These are phyloP conservation scores for Rubia peregrina DNA, from an alignment of 305 asterid species.

Conservation along the genomic window DNA sequence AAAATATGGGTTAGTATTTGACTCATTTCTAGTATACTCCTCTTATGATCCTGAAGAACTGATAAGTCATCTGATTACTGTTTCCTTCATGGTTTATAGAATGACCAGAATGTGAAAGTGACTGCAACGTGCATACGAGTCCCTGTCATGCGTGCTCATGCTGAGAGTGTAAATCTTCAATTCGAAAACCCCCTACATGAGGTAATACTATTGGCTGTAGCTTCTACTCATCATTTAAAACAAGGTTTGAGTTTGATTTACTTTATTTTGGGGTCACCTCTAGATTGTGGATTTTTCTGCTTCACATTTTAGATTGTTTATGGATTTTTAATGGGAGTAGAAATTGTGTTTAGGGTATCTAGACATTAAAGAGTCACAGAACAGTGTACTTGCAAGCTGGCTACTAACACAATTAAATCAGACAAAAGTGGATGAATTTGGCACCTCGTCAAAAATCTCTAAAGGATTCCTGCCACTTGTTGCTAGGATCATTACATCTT, in stretches of 20 bases:
- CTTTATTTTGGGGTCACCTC: neutral
- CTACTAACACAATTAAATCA: neutral
- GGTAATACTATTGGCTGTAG: slow-evolving; percentile 31
- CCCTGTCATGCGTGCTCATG: slow-evolving; percentile 99
- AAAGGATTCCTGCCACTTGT: neutral
- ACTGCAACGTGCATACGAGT: slow-evolving; percentile 96
- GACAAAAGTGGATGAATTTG: neutral
- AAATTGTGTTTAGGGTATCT: neutral
- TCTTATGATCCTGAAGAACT: neutral
- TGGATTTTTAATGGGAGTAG: neutral
- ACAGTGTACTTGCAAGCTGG: neutral
- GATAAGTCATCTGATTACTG: neutral
- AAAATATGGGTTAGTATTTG: slow-evolving; percentile 77
- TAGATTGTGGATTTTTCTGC: neutral
- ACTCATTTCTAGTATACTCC: slow-evolving; percentile 6
- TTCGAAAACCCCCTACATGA: slow-evolving; percentile 84
- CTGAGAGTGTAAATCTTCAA: slow-evolving; percentile 94
- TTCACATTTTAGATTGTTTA: neutral
- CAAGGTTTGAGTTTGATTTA: neutral
- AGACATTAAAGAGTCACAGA: neutral
- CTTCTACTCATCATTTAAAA: slow-evolving; percentile 4
- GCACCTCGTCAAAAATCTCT: neutral
- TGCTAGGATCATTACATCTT: neutral
- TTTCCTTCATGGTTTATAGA: slow-evolving; percentile 35
- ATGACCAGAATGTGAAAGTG: slow-evolving; percentile 60